Percentiles rank a stretch among this genome's conserved stretches.
Evolutionary conservation across 1,284 basidiomycete species (phyloP).

Genomic region (Microbotryum saponariae): DNA sequence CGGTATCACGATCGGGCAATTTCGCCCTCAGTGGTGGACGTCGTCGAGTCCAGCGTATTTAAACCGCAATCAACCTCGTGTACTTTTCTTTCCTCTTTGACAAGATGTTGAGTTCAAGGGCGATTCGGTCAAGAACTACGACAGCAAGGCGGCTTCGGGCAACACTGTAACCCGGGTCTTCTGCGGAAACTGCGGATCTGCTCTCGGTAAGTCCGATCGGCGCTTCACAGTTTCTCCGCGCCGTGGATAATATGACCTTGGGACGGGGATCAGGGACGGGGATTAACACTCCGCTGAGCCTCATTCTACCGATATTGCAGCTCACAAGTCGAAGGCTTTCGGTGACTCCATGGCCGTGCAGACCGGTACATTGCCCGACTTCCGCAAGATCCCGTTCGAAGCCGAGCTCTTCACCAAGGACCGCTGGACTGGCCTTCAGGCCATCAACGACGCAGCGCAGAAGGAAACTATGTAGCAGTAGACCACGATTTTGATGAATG

Average conservation of each 20-base stretch:
- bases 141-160: slow-evolving; percentile 27
- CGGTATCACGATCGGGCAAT: no score
- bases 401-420: slow-evolving; percentile 35
- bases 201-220: slow-evolving; percentile 25
- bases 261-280: no score
- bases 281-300: not conserved
- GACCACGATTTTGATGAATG: not conserved
- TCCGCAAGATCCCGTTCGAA: slow-evolving; percentile 30
- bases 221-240: not conserved
- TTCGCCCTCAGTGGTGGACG: no score
- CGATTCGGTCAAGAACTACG: slow-evolving; percentile 28
- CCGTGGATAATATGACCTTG: no score
- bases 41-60: no score
- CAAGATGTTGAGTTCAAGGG: slow-evolving; percentile 23
- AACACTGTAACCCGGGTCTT: slow-evolving; percentile 32
- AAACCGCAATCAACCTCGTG: slow-evolving; percentile 5
- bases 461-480: slow-evolving; percentile 25
- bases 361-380: slow-evolving; percentile 30
- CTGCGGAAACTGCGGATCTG: slow-evolving; percentile 33
- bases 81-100: not conserved
- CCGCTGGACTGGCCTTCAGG: slow-evolving; percentile 28
- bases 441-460: slow-evolving; percentile 28
- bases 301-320: no score
- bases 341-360: slow-evolving; percentile 31
- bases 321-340: slow-evolving; percentile 27